Evolutionary conservation across 176 grass and related monocot species (phyloP).

Genomic region (Rhynchospora pubera): DNA sequence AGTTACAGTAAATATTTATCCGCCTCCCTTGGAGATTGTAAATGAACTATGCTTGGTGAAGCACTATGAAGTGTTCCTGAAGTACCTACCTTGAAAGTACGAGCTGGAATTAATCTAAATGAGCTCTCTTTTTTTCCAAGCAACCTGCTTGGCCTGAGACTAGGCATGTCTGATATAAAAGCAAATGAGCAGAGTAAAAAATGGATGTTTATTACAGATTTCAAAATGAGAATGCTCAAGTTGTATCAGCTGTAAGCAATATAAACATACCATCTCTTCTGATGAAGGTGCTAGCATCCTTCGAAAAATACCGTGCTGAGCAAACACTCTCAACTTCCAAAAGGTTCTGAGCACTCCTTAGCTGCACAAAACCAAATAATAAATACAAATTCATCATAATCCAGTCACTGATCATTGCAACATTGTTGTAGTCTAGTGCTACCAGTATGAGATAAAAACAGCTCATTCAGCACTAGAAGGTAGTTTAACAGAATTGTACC

Average conservation of each 20-base stretch:
- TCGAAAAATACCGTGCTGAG: conserved; percentile 48
- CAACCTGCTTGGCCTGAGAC: conserved; percentile 13
- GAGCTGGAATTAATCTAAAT: conserved; percentile 20
- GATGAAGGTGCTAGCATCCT: conserved; percentile 24
- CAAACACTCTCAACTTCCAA: conserved; percentile 30
- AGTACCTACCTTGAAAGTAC: conserved; percentile 41
- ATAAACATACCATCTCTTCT: conserved; percentile 23
- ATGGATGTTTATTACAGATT: background rate
- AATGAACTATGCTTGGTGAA: background rate
- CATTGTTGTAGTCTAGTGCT: background rate
- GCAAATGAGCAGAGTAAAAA: background rate
- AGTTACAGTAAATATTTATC: background rate
- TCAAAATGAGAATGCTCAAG: background rate
- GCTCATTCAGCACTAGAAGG: background rate
- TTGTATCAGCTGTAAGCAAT: background rate
- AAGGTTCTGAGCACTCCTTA: conserved; percentile 53
- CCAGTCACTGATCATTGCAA: background rate
- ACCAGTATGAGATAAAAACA: background rate
- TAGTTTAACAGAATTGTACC: background rate
- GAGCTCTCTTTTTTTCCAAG: conserved; percentile 44
- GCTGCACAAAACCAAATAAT: conserved; percentile 37
- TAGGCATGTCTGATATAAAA: conserved; percentile 37
- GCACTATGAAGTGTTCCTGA: background rate
- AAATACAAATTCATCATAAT: background rate
- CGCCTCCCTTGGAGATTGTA: background rate